Base-by-base conservation (phyloP, 768 basidiomycete species). In the Cyclocybe aegerita region DNA sequence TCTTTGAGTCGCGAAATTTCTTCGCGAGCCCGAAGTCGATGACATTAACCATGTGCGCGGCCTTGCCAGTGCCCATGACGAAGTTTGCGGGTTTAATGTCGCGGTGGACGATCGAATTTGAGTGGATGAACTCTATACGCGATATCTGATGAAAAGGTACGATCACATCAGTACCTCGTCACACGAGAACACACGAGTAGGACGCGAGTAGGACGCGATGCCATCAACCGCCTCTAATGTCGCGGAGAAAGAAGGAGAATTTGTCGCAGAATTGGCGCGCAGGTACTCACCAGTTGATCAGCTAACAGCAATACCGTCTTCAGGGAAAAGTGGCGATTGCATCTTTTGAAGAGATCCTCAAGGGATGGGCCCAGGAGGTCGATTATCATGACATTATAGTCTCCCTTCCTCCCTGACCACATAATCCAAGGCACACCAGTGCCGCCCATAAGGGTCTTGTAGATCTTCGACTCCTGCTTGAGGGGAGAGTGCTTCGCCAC, bases 41-140 rank as follows among this genome's bases (percentile, higher is more conserved):
- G 58, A 99, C 90, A 67, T 23, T 23, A 23, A 23, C 23, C 23
- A 85, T 70, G 59, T 79, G 78, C 0, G 79, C 63, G 23, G 73
- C 72, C 56, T 70, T 72, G 33, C 71, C 73, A 64, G 66, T 85
- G 55, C 93, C 91, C 92, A 98, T 98, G 53, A 99, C 87, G 65
- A 99, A 99, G 72, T 99, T 98, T 61, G 96, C 96, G 34, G 96
- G 96, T 68, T 98, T 99, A 70, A 99, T 89, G 66, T 98, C 96
- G 57, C 96, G 90, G 68, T 98, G 96, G 37, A 97, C 85, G 59
- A 96, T 88, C 62, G 92, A 90, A 63, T 92, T 88, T 1, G 90
- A 91, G 71, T 99, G 96, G 58, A 98, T 93, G 68, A 93, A 98
- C 68, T 97, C 92, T 62, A 98, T 87, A 42, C 96, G 93, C 7